A percentile compares a stretch with the other conserved stretches of the same genome.
phyloP scores from a whole-genome alignment of 2,329 filamentous ascomycete genomes.

The Calonectria henricotiae region DNA sequence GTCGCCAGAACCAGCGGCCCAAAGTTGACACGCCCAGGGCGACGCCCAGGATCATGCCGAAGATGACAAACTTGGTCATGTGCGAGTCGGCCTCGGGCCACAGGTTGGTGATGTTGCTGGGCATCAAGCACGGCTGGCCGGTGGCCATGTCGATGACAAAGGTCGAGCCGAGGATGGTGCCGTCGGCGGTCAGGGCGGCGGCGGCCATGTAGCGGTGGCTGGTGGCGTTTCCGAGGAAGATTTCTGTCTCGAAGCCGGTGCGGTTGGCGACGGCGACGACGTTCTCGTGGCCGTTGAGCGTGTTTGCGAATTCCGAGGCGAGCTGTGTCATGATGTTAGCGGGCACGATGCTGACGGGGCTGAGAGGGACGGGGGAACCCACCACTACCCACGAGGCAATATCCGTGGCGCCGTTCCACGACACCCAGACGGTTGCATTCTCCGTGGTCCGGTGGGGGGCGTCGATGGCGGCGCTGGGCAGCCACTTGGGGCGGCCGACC shows the following conservation, averaged over 20 bases:
- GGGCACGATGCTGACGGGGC: conserved; percentile 30
- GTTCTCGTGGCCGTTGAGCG: conserved; percentile 47
- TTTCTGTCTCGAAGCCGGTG: conserved; percentile 52
- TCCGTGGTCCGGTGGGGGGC: conserved; percentile 46
- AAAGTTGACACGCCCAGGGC: conserved; percentile 24
- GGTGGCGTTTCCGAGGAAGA: conserved; percentile 40
- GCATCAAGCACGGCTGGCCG: conserved; percentile 48
- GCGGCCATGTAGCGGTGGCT: conserved; percentile 49
- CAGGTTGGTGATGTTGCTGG: conserved; percentile 45
- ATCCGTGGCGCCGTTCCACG: conserved; percentile 56
- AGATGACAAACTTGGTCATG: conserved; percentile 30
- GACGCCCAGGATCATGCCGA: conserved; percentile 26
- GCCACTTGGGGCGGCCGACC: conserved; percentile 53
- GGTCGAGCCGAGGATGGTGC: conserved; percentile 51
- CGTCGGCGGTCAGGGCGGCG: conserved; percentile 48
- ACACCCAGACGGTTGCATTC: conserved; percentile 52
- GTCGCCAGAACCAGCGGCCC: conserved; percentile 36
- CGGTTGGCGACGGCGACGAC: conserved; percentile 47
- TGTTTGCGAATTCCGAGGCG: conserved; percentile 45
- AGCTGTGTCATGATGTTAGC: conserved; percentile 48
- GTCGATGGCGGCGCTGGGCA: conserved; percentile 52
- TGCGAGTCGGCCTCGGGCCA: conserved; percentile 32
- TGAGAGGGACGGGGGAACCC: conserved; percentile 38
- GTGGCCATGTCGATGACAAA: conserved; percentile 51
- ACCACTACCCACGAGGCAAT: conserved; percentile 53